Conservation (phyloP, 106 monocot species). For the Phalaenopsis equestris region DNA sequence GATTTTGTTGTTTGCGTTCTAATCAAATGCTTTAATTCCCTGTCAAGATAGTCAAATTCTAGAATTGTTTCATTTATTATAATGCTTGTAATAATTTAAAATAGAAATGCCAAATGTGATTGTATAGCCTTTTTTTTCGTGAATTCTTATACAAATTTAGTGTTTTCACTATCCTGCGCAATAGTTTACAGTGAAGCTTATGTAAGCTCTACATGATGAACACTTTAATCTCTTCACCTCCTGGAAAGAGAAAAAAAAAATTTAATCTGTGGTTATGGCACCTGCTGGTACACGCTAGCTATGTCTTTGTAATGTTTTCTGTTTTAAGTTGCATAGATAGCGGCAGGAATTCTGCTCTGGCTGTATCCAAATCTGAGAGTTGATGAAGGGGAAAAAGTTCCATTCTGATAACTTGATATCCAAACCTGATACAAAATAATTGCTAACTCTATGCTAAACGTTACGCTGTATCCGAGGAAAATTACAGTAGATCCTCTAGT, state of each 20-base stretch:
- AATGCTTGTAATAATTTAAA: background rate
- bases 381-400: no score
- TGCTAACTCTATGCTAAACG: background rate
- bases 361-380: background rate
- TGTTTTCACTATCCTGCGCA: background rate
- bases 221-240: background rate
- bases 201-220: background rate
- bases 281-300: background rate
- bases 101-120: background rate
- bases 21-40: background rate
- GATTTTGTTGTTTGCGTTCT: background rate
- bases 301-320: background rate
- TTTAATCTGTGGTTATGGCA: background rate
- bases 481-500: background rate
- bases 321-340: background rate
- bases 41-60: background rate
- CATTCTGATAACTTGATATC: no score
- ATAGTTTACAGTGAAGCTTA: background rate
- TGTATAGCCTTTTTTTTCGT: background rate
- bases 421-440: no score
- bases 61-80: background rate
- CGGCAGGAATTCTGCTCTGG: background rate
- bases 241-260: background rate
- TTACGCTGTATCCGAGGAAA: background rate
- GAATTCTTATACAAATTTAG: background rate